These are phyloP conservation scores for Kwoniella botswanensis DNA, from an alignment of 768 basidiomycete species.

Conservation along the genomic window DNA sequence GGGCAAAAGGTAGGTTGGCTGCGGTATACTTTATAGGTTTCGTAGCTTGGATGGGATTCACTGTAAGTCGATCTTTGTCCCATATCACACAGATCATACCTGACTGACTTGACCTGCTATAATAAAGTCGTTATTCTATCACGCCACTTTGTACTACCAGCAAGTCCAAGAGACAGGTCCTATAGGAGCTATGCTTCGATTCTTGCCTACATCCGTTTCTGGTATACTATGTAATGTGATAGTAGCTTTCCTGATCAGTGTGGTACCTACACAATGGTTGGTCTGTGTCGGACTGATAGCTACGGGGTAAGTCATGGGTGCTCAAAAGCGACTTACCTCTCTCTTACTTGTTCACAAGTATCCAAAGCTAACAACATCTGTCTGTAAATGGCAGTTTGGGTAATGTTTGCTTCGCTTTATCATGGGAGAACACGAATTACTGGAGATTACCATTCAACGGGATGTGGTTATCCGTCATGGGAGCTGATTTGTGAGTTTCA, in stretches of 20 bases:
- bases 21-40: constrained; percentile 50
- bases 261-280: constrained; percentile 52
- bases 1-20: constrained; percentile 50
- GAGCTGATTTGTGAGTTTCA: constrained; percentile 44
- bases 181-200: constrained; percentile 32
- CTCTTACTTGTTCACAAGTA: too few relatives aligned
- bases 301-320: constrained; percentile 45
- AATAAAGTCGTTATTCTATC: constrained; percentile 24
- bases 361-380: constrained; percentile 2
- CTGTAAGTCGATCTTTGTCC: constrained; percentile 28
- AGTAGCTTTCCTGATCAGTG: constrained; percentile 48
- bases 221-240: constrained; percentile 45
- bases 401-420: constrained; percentile 41
- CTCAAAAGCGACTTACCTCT: too few relatives aligned
- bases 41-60: constrained; percentile 51
- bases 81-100: background rate
- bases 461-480: constrained; percentile 46
- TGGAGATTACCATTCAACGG: constrained; percentile 40
- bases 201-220: constrained; percentile 45
- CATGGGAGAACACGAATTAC: constrained; percentile 34
- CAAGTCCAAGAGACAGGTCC: constrained; percentile 24
- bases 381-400: constrained; percentile 29
- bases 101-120: background rate
- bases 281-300: constrained; percentile 50
- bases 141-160: constrained; percentile 28